These are phyloP conservation scores for Globisporangium polare DNA, from an alignment of 352 stramenopile genomes.

Conservation along the genomic window DNA sequence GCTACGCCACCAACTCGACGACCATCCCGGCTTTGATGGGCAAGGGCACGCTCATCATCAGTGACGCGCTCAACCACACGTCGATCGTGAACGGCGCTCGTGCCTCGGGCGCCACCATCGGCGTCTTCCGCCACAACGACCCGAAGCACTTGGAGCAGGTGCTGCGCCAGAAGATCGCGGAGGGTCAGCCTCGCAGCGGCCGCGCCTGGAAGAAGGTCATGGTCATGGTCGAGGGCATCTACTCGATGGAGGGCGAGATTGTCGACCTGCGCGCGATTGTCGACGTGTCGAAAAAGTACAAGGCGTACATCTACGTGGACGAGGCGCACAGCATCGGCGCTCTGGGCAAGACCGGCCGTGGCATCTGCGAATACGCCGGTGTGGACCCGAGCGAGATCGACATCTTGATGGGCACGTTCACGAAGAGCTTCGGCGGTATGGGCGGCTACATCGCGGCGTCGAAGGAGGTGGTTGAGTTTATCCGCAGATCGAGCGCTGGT, in stretches of 20 bases:
- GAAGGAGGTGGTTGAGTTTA: slow-evolving; percentile 5
- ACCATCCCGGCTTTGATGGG: slow-evolving; percentile 92
- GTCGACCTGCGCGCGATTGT: slow-evolving; percentile 89
- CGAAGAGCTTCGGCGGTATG: slow-evolving; percentile 95
- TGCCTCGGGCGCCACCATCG: slow-evolving; percentile 84
- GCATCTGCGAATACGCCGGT: slow-evolving; percentile 89
- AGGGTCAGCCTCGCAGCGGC: slow-evolving; percentile 81
- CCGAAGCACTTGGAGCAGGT: slow-evolving; percentile 85
- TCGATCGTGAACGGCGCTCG: slow-evolving; percentile 95
- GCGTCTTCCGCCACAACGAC: slow-evolving; percentile 96
- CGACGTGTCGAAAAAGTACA: slow-evolving; percentile 90
- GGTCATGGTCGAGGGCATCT: slow-evolving; percentile 94
- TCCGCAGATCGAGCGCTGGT: slow-evolving; percentile 30
- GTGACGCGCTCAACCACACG: slow-evolving; percentile 96
- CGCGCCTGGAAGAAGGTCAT: slow-evolving; percentile 96
- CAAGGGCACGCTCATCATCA: slow-evolving; percentile 90
- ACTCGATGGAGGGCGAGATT: slow-evolving; percentile 96
- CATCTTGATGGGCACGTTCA: slow-evolving; percentile 98
- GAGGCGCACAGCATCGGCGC: slow-evolving; percentile 94
- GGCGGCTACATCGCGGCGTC: slow-evolving; percentile 90
- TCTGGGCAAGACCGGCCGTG: slow-evolving; percentile 86
- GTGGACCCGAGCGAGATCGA: slow-evolving; percentile 96
- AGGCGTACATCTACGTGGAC: slow-evolving; percentile 93
- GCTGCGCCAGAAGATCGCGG: slow-evolving; percentile 40
- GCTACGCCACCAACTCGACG: slow-evolving; percentile 93